These are phyloP conservation scores for Linum trigynum DNA, from an alignment of 345 rosid species.

Conservation along the genomic window DNA sequence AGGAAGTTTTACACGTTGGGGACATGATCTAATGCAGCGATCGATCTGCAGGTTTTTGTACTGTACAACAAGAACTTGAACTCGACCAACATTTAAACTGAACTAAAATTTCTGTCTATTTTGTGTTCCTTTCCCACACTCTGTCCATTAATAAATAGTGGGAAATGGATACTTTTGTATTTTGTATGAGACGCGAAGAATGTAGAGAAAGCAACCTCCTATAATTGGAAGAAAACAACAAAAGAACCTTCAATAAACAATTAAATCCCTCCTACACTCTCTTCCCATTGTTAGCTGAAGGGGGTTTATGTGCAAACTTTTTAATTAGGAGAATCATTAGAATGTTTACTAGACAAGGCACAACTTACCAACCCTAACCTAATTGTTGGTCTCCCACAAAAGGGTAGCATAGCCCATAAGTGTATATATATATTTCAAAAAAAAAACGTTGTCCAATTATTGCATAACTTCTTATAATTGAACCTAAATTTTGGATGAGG, in stretches of 20 bases:
- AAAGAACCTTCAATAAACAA: neutral
- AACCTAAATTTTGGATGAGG: too few relatives aligned
- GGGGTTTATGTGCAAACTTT: neutral
- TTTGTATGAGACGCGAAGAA: conserved; percentile 27
- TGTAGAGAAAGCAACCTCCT: conserved; percentile 28
- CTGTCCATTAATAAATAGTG: conserved; percentile 6
- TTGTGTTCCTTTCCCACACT: neutral
- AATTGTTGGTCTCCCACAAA: conserved; percentile 7
- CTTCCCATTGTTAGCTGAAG: neutral
- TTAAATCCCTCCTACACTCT: neutral
- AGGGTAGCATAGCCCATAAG: too few relatives aligned
- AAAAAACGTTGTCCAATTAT: too few relatives aligned
- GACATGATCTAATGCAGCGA: too few relatives aligned
- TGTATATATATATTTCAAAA: too few relatives aligned
- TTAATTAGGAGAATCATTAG: conserved; percentile 5
- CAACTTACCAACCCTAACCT: conserved; percentile 15
- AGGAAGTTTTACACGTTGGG: too few relatives aligned
- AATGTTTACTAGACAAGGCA: conserved; percentile 21
- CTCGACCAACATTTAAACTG: too few relatives aligned
- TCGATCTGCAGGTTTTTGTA: too few relatives aligned
- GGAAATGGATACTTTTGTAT: conserved; percentile 10
- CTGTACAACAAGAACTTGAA: too few relatives aligned
- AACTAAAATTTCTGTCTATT: neutral
- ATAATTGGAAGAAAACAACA: too few relatives aligned
- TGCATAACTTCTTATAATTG: too few relatives aligned